These are phyloP conservation scores for Ophiostoma montium DNA, from an alignment of 2,329 filamentous ascomycete species.

Conservation along the genomic window DNA sequence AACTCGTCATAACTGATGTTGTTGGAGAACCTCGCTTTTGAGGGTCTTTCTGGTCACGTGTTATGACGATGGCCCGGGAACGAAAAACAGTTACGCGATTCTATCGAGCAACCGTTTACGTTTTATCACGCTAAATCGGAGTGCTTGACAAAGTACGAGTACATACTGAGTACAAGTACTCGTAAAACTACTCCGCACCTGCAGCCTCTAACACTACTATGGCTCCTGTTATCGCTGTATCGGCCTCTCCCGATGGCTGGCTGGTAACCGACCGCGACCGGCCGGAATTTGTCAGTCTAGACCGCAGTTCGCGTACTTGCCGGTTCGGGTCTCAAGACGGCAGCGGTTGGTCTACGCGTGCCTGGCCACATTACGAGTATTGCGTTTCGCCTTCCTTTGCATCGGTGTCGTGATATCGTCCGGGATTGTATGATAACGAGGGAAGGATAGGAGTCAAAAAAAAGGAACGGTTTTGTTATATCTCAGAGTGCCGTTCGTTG, in stretches of 20 bases:
- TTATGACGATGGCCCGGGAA: not conserved
- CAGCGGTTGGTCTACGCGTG: too few species aligned
- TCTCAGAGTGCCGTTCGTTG: not conserved
- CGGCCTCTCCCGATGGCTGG: slow-evolving; percentile 7
- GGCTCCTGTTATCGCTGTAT: slow-evolving; percentile 2
- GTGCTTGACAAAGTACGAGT: too few species aligned
- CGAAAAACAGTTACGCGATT: not conserved
- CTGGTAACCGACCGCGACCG: slow-evolving; percentile 4
- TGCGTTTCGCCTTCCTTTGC: too few species aligned
- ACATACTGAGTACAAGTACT: too few species aligned
- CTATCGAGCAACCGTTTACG: slow-evolving; percentile 2
- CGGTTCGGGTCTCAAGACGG: too few species aligned
- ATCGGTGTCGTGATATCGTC: not conserved
- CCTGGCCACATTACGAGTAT: too few species aligned
- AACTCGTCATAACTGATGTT: too few species aligned
- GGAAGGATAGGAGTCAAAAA: not conserved
- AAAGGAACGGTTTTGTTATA: not conserved
- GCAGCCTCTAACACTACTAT: too few species aligned
- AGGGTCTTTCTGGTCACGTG: too few species aligned
- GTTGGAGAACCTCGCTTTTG: not conserved
- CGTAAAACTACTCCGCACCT: too few species aligned
- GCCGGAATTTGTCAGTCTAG: slow-evolving; percentile 2
- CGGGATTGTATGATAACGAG: not conserved
- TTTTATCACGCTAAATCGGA: not conserved
- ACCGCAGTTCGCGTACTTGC: too few species aligned